Percentiles rank a stretch among this genome's conserved stretches.
phyloP scores from a whole-genome alignment of 2,329 filamentous ascomycete genomes.

The Botryotinia narcissicola region DNA sequence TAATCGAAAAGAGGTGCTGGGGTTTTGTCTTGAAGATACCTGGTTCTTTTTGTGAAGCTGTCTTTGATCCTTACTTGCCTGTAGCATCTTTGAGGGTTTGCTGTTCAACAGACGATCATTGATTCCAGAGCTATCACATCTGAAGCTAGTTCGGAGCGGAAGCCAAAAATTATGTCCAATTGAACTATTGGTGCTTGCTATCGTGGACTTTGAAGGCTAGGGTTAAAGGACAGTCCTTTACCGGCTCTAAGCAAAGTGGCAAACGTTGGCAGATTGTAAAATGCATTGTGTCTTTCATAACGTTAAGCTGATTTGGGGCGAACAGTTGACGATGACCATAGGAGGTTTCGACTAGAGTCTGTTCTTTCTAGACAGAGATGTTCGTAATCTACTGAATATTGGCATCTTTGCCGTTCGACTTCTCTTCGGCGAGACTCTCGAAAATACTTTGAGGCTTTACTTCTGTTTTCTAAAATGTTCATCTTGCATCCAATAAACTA shows the following conservation, averaged over 20 bases:
- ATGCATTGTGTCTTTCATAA: too few relatives aligned
- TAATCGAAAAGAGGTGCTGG: background rate
- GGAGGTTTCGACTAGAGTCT: background rate
- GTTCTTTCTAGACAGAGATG: rapidly evolving
- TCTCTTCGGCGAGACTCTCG: too few relatives aligned
- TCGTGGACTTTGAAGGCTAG: background rate
- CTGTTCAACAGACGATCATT: background rate
- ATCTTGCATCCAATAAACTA: background rate
- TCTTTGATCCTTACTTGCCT: background rate
- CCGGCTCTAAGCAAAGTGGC: background rate
- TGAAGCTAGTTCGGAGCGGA: background rate
- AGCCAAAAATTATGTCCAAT: background rate
- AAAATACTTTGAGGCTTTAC: background rate
- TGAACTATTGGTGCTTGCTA: background rate
- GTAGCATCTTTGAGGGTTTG: background rate
- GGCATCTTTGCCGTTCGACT: background rate
- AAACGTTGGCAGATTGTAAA: background rate
- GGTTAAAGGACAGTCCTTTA: background rate
- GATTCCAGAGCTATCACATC: background rate
- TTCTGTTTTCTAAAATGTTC: background rate
- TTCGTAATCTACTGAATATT: background rate
- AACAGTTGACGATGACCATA: background rate
- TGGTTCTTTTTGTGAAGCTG: background rate
- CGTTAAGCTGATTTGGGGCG: background rate
- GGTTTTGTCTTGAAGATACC: background rate